Percentiles rank a stretch among this genome's conserved stretches.
Evolutionary conservation across 257 asterid genomes (phyloP).

Genomic region (Eustoma russellianum): DNA sequence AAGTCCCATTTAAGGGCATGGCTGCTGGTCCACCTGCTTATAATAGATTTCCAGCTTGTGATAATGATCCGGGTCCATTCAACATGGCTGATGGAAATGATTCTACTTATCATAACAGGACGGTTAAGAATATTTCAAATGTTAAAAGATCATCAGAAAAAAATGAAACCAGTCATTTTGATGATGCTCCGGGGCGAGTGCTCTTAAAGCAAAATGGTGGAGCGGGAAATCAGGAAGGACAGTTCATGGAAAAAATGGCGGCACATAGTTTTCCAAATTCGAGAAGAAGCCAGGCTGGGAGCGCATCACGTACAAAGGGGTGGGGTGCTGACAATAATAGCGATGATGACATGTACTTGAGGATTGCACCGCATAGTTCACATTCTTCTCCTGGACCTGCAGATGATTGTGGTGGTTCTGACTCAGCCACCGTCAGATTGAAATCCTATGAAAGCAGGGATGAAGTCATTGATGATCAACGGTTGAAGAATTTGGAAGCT

Average conservation of each 20-base stretch:
- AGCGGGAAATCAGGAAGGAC: conserved; percentile 45
- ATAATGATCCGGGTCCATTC: conserved; percentile 24
- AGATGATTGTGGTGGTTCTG: conserved; percentile 31
- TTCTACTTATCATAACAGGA: conserved; percentile 41
- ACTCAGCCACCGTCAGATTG: conserved; percentile 24
- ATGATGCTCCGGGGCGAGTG: conserved; percentile 37
- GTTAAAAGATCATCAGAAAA: conserved; percentile 37
- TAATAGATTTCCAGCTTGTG: conserved; percentile 43
- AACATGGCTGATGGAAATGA: conserved; percentile 12
- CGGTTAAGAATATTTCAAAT: conserved; percentile 35
- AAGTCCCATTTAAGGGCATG: conserved; percentile 63
- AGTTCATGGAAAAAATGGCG: conserved; percentile 28
- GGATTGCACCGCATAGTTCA: conserved; percentile 24
- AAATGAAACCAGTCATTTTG: conserved; percentile 36
- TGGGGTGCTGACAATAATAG: conserved; percentile 65
- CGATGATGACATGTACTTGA: conserved; percentile 39
- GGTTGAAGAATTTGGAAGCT: conserved; percentile 28
- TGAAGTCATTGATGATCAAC: conserved; percentile 26
- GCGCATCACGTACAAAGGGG: conserved; percentile 44
- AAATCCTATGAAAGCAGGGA: conserved; percentile 31
- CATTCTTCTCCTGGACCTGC: conserved; percentile 19
- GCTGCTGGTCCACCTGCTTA: conserved; percentile 45
- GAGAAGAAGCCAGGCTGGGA: conserved; percentile 24
- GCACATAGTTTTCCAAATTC: conserved; percentile 24
- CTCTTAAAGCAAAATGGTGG: conserved; percentile 39